Percentiles rank a stretch among this genome's conserved stretches.
These are phyloP conservation scores for Solanum pennellii DNA, from an alignment of 257 asterid genomes.

Conservation along the genomic window DNA sequence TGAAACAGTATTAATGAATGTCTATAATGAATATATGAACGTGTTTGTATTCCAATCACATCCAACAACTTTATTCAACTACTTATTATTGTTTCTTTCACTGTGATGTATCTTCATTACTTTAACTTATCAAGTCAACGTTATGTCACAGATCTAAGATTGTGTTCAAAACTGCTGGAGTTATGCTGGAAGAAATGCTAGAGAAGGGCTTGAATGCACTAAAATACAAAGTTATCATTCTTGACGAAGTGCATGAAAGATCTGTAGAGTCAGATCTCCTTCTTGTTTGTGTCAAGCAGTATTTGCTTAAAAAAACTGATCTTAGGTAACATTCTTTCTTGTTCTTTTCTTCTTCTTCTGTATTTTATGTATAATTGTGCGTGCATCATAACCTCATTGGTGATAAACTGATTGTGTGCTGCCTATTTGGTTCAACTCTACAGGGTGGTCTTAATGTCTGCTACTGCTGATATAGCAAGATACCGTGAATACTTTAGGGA, in stretches of 20 bases:
- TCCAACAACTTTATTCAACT: neutral
- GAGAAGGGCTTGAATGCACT: slow-evolving; percentile 86
- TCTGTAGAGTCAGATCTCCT: slow-evolving; percentile 97
- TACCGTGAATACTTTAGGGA: slow-evolving; percentile 83
- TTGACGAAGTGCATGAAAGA: slow-evolving; percentile 98
- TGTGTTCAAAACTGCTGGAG: slow-evolving; percentile 97
- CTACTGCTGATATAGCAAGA: slow-evolving; percentile 83
- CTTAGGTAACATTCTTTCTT: slow-evolving; percentile 39
- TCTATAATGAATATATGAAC: neutral
- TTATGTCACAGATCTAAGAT: slow-evolving; percentile 60
- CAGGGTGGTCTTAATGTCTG: slow-evolving; percentile 99
- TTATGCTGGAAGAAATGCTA: slow-evolving; percentile 92
- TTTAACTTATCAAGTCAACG: slow-evolving; percentile 2
- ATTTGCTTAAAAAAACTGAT: slow-evolving; percentile 51
- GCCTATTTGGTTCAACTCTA: slow-evolving; percentile 19
- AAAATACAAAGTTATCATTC: slow-evolving; percentile 82
- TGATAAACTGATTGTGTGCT: neutral
- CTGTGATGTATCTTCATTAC: neutral
- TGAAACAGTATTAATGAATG: neutral
- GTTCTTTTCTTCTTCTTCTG: neutral
- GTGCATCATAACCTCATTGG: neutral
- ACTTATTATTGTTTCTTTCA: neutral
- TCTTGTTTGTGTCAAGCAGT: slow-evolving; percentile 91
- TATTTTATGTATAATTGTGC: neutral
- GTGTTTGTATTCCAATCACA: neutral